A percentile compares a stretch with the other conserved stretches of the same genome.
These are phyloP conservation scores for Phytophthora pini DNA, from an alignment of 352 stramenopile genomes.

Conservation along the genomic window DNA sequence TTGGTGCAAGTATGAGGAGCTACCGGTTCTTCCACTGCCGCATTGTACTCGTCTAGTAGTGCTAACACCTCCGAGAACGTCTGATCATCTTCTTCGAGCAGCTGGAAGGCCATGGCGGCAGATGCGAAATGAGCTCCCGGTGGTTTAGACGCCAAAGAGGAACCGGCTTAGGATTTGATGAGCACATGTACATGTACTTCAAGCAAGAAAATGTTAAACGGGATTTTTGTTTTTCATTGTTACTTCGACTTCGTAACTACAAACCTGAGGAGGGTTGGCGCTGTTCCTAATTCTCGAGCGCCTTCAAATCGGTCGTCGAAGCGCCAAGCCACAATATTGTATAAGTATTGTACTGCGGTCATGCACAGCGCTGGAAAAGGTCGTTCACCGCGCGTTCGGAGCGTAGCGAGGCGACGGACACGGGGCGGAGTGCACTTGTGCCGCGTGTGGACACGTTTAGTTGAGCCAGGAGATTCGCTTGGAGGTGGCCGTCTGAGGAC, in stretches of 20 bases:
- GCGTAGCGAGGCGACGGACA: slow-evolving; percentile 19
- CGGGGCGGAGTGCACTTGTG: slow-evolving; percentile 19
- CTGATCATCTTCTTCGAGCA: slow-evolving; percentile 37
- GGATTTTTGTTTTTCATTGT: slow-evolving; percentile 2
- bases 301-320: slow-evolving; percentile 30
- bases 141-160: slow-evolving; percentile 4
- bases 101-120: slow-evolving; percentile 7
- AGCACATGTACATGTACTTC: background rate
- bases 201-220: background rate
- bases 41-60: slow-evolving; percentile 35
- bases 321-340: slow-evolving; percentile 23
- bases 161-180: slow-evolving; percentile 1
- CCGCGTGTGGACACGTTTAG: slow-evolving; percentile 8
- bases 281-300: slow-evolving; percentile 11
- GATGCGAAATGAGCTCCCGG: slow-evolving; percentile 1
- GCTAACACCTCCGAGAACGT: slow-evolving; percentile 35
- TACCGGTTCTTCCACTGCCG: slow-evolving; percentile 3
- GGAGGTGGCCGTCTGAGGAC: slow-evolving; percentile 19
- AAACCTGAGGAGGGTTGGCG: background rate
- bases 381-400: slow-evolving; percentile 31
- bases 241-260: slow-evolving; percentile 40
- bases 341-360: slow-evolving; percentile 12
- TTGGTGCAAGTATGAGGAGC: background rate
- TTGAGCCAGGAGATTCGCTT: slow-evolving; percentile 20
- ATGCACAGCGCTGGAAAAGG: slow-evolving; percentile 36